Percentiles rank a stretch among this genome's conserved stretches.
Conservation (phyloP, 2,329 filamentous ascomycete genomes). For the Pseudocercospora pini-densiflorae region DNA sequence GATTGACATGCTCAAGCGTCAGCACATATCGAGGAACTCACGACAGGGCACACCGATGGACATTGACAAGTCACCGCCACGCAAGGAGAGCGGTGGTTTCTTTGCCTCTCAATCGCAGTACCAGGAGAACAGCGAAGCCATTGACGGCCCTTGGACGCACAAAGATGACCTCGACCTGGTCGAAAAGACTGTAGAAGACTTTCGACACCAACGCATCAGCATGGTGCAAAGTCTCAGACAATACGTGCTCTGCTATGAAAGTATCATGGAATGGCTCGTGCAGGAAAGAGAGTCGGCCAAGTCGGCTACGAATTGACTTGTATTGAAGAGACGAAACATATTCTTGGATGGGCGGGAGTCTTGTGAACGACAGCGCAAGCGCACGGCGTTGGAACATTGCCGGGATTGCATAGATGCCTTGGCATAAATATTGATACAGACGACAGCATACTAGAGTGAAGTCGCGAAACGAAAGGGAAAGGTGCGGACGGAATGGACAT, state of each 20-base stretch:
- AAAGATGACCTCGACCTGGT: conserved; percentile 78
- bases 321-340: background rate
- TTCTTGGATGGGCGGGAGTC: background rate
- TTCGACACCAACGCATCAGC: conserved; percentile 83
- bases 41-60: conserved; percentile 52
- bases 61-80: conserved; percentile 32
- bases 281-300: conserved; percentile 41
- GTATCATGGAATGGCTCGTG: conserved; percentile 82
- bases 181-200: conserved; percentile 86
- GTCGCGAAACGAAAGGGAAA: background rate
- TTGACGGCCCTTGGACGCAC: conserved; percentile 65
- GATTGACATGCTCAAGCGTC: conserved; percentile 94
- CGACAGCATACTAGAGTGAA: background rate
- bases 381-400: background rate
- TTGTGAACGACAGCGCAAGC: background rate
- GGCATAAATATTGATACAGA: background rate
- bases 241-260: conserved; percentile 96
- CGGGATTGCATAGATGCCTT: background rate
- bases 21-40: conserved; percentile 51
- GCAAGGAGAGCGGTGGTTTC: conserved; percentile 27
- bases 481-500: no score
- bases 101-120: conserved; percentile 30
- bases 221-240: conserved; percentile 97
- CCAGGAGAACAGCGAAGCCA: conserved; percentile 35
- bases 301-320: conserved; percentile 6